Evolutionary conservation across 1,284 basidiomycete genomes (phyloP), one percentile per base, ranked within the genome.

Genomic region (Ustilago trichophora): DNA sequence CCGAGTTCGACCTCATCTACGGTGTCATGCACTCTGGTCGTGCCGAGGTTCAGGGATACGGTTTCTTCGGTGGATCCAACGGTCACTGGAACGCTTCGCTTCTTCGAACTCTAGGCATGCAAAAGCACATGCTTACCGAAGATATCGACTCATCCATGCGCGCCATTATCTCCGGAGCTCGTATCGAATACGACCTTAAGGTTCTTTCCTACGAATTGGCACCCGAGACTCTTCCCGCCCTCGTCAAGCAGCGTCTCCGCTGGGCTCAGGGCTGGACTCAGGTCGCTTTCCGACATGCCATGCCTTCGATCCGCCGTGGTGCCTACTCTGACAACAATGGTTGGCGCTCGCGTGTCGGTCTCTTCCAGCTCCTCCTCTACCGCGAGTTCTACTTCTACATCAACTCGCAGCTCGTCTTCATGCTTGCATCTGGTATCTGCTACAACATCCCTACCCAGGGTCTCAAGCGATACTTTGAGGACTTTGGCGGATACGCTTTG

Each of bases 201-300:
- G 72, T 77, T 32, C 34, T 69, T 2, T 75, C 73, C 2, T 75
- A 66, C 58, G 76, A 78, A 40, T 48, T 60, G 11, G 75, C 76
- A 12, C 76, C 75, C 21, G 71, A 71, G 32, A 75, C 73, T 3
- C 44, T 78, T 0, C 35, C 54, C 6, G 75, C 73, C 11, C 63
- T 78, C 4, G 51, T 64, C 54, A 75, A 74, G 45, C 76, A 78
- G 50, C 59, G 76, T 37, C 43, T 76, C 21, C 67, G 75, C 21
- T 78, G 76, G 76, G 58, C 74, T 4, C 75, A 77, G 41, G 76
- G 73, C 3, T 78, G 76, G 76, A 73, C 71, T 3, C 76, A 77
- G 40, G 75, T 78, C 5, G 62, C 71, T 18, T 57, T 75, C 42
- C 59, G 75, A 24, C 76, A 78, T 48, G 56, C 65, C 24, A 37